Percentiles rank a stretch among this genome's conserved stretches.
Evolutionary conservation across 148 eudicot species (phyloP).

Genomic region (Mesembryanthemum crystallinum): DNA sequence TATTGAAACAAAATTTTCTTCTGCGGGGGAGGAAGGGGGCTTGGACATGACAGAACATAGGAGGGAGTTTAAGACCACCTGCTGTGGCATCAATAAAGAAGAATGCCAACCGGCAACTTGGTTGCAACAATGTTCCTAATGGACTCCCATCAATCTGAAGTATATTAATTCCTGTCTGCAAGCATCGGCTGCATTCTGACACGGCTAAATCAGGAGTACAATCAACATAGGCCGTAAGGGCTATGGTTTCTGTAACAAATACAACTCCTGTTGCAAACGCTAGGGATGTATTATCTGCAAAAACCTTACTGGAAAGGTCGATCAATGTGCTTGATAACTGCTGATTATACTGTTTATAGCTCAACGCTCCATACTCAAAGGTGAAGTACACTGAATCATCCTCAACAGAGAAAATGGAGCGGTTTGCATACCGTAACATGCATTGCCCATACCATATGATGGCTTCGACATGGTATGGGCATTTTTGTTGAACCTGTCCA

Average conservation of each 20-base stretch:
- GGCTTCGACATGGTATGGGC: slow-evolving; percentile 21
- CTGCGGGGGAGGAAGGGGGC: no score
- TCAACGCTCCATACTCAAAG: slow-evolving; percentile 19
- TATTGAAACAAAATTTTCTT: no score
- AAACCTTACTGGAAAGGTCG: slow-evolving; percentile 9
- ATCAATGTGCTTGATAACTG: slow-evolving; percentile 22
- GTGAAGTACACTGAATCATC: slow-evolving; percentile 21
- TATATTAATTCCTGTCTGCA: slow-evolving; percentile 24
- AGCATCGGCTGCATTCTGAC: slow-evolving; percentile 22
- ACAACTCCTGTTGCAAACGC: slow-evolving; percentile 20
- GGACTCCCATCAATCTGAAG: slow-evolving; percentile 14
- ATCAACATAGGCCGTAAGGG: slow-evolving; percentile 23
- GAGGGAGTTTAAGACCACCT: slow-evolving; percentile 11
- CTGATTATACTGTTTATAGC: slow-evolving; percentile 19
- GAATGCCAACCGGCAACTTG: slow-evolving; percentile 31
- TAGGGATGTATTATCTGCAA: slow-evolving; percentile 16
- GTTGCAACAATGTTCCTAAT: slow-evolving; percentile 25
- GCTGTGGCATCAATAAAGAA: slow-evolving; percentile 15
- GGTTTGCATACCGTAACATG: slow-evolving; percentile 33
- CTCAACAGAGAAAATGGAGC: slow-evolving; percentile 12
- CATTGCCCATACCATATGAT: slow-evolving; percentile 32
- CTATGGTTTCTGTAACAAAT: neutral
- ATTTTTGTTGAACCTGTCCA: slow-evolving; percentile 27
- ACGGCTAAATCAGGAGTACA: slow-evolving; percentile 28
- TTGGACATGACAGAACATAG: no score